phyloP scores from a whole-genome alignment of 1,284 basidiomycete genomes.

The Sporisorium sorghi region DNA sequence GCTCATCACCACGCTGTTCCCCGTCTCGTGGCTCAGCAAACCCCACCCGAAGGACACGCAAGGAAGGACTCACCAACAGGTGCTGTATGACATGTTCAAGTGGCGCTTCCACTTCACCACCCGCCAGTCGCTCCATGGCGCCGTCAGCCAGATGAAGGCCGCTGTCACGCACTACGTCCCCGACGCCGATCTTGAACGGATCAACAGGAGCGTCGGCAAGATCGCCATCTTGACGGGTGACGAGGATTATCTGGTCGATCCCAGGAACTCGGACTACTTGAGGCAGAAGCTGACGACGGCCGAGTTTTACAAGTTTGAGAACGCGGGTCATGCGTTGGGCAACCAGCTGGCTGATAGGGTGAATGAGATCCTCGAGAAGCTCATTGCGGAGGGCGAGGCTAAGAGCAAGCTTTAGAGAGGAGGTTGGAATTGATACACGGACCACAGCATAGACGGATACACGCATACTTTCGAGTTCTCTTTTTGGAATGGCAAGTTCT shows the following conservation, averaged over 20 bases:
- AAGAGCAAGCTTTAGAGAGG: neutral
- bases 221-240: slow-evolving; percentile 81
- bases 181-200: slow-evolving; percentile 73
- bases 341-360: slow-evolving; percentile 71
- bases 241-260: slow-evolving; percentile 77
- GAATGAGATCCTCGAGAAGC: slow-evolving; percentile 44
- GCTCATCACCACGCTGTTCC: slow-evolving; percentile 76
- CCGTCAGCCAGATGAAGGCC: slow-evolving; percentile 81
- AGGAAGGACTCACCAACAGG: slow-evolving; percentile 48
- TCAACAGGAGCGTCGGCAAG: slow-evolving; percentile 75
- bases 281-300: slow-evolving; percentile 78
- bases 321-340: slow-evolving; percentile 78
- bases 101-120: slow-evolving; percentile 75
- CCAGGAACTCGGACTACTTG: slow-evolving; percentile 75
- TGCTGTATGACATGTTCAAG: slow-evolving; percentile 70
- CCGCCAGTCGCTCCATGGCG: slow-evolving; percentile 76
- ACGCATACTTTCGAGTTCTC: slow-evolving; percentile 3
- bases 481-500: neutral
- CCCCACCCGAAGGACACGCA: slow-evolving; percentile 26
- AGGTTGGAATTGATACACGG: neutral
- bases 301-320: slow-evolving; percentile 76
- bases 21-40: slow-evolving; percentile 74
- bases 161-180: slow-evolving; percentile 78
- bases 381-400: slow-evolving; percentile 25
- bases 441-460: slow-evolving; percentile 1